phyloP scores from a whole-genome alignment of 257 asterid species.

The Cinchona pubescens region DNA sequence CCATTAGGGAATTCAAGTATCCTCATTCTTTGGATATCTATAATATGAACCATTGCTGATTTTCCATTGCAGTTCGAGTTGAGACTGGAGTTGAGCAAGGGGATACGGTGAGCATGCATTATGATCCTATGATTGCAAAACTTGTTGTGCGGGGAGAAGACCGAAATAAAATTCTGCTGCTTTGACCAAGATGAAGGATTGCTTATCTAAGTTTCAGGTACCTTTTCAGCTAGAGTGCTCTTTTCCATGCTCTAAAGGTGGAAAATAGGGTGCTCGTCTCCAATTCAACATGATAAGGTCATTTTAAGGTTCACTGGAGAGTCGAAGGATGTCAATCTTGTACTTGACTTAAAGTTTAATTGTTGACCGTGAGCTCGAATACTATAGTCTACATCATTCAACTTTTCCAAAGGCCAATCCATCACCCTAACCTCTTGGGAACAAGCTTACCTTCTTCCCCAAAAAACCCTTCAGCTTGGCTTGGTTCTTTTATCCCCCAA shows the following conservation, averaged over 20 bases:
- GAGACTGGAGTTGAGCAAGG: slow-evolving; percentile 99
- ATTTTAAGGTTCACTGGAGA: neutral
- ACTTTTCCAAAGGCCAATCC: neutral
- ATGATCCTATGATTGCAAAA: slow-evolving; percentile 99
- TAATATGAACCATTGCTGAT: neutral
- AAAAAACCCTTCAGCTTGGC: neutral
- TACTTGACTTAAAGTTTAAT: neutral
- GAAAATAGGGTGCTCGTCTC: neutral
- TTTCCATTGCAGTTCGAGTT: slow-evolving; percentile 66
- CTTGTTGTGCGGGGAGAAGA: slow-evolving; percentile 98
- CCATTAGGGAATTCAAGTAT: neutral
- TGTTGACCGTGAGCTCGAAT: neutral
- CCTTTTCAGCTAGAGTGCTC: neutral
- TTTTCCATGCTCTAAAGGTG: neutral
- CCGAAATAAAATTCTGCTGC: slow-evolving; percentile 73
- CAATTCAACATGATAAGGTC: neutral
- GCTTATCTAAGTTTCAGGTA: slow-evolving; percentile 90
- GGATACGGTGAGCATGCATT: slow-evolving; percentile 95
- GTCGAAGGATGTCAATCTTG: neutral
- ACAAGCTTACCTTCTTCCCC: neutral
- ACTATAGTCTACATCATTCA: neutral
- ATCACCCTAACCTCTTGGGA: neutral
- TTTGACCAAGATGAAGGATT: slow-evolving; percentile 78
- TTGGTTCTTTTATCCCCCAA: neutral
- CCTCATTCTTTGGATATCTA: slow-evolving; percentile 4